Evolutionary conservation across 2,329 filamentous ascomycete species (phyloP), one percentile per base, ranked within the genome.

Genomic region (Fusarium agapanthi): DNA sequence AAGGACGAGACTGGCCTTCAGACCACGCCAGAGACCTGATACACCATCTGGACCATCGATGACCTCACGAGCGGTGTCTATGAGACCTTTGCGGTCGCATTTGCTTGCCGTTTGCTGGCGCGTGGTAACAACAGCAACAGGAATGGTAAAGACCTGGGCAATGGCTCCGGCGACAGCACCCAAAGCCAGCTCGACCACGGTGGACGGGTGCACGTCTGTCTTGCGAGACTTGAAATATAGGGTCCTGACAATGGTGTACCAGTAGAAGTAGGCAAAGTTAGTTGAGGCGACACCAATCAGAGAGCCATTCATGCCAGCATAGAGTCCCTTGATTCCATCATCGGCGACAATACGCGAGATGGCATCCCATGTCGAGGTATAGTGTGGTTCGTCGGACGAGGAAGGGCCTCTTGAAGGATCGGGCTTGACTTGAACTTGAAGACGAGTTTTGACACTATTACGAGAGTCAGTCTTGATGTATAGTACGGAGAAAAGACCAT

Each of bases 191-290:
- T 99, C 96, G 48, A 92, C 87, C 9, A 92, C 89, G 1, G 95
- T 98, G 26, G 93, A 91, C 5, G 95, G 94, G 32, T 91, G 80
- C 7, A 79, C 79, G 7, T 80, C 75, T 22, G 80, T 80, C 74
- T 88, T 88, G 69, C 87, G 81, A 44, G 89, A 84, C 74, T 88
- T 88, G 75, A 93, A 83, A 81, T 98, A 98, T 26, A 97, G 83
- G 22, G 90, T 90, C 71, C 96, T 91, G 37, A 98, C 94, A 34
- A 96, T 84, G 10, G 94, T 95, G 82, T 98, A 98, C 95, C 95
- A 98, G 85, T 99, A 99, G 82, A 99, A 99, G 84, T 99, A 99
- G 78, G 96, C 96, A 81, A 99, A 99, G 83, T 99, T 99, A 58
- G 95, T 98, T 32, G 95, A 98, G 4, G 95, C 95, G 40, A 99